A percentile compares a stretch with the other conserved stretches of the same genome.
phyloP scores from a whole-genome alignment of 305 asterid genomes.

The Nicotiana rustica region DNA sequence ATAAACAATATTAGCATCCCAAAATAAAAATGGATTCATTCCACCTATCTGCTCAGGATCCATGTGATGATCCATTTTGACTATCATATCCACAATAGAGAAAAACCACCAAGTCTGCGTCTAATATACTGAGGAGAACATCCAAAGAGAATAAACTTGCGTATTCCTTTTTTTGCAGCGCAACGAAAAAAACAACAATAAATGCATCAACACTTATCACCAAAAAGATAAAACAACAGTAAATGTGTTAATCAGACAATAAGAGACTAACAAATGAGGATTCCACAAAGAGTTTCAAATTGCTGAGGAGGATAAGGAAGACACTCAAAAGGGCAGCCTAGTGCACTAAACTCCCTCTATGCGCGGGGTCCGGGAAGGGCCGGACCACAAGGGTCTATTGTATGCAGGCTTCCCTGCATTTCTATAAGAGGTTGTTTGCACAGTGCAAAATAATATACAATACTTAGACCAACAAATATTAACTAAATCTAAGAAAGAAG shows the following conservation, averaged over 20 bases:
- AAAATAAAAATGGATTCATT: constrained; percentile 8
- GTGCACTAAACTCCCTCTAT: too few relatives aligned
- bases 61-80: constrained; percentile 22
- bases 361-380: too few relatives aligned
- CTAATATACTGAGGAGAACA: constrained; percentile 7
- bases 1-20: constrained; percentile 28
- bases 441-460: constrained; percentile 14
- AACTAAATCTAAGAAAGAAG: constrained; percentile 18
- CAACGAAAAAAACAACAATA: constrained; percentile 12
- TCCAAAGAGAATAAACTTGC: neutral
- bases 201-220: neutral
- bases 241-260: neutral
- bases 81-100: neutral
- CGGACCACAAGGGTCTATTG: too few relatives aligned
- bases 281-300: neutral
- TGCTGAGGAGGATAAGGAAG: neutral
- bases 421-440: too few relatives aligned
- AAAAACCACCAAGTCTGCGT: neutral
- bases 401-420: too few relatives aligned
- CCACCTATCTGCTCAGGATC: neutral
- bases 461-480: neutral
- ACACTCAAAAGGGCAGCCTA: too few relatives aligned
- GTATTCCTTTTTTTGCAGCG: neutral
- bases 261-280: neutral
- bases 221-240: neutral